Conservation (phyloP, 2,329 filamentous ascomycete species). For the Daldinia sp. region DNA sequence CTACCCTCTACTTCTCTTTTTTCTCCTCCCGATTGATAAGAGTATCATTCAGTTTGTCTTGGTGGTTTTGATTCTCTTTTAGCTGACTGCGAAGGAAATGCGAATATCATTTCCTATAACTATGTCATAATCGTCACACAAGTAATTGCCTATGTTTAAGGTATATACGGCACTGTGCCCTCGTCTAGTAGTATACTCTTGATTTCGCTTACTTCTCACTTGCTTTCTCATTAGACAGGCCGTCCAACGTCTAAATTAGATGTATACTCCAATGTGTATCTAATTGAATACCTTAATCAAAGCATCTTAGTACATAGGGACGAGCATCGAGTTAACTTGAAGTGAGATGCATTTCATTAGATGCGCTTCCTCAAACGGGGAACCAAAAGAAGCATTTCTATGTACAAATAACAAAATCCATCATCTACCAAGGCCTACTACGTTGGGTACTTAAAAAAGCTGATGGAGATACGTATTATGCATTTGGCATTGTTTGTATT, state of each 20-base stretch:
- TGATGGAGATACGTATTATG: constrained; percentile 19
- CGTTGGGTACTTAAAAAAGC: constrained; percentile 2
- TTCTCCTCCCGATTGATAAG: no score
- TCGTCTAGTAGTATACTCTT: no score
- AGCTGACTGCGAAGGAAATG: no score
- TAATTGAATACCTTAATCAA: neutral
- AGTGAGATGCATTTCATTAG: constrained; percentile 36
- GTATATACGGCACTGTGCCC: no score
- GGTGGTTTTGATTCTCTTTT: no score
- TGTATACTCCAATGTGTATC: no score
- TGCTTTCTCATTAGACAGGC: neutral
- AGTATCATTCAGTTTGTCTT: no score
- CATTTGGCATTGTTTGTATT: constrained; percentile 6
- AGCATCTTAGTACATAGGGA: neutral
- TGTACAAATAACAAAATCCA: constrained; percentile 35
- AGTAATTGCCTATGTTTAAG: no score
- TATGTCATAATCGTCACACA: neutral
- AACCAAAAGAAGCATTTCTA: constrained; percentile 28
- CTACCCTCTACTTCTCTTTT: neutral
- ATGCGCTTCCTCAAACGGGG: constrained; percentile 30
- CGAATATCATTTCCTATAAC: neutral
- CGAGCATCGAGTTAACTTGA: constrained; percentile 21
- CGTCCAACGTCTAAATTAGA: neutral
- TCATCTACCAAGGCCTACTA: constrained; percentile 12
- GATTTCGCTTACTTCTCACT: no score